Evolutionary conservation across 2,329 filamentous ascomycete species (phyloP).

Genomic region (Colletotrichum gloeosporioides): DNA sequence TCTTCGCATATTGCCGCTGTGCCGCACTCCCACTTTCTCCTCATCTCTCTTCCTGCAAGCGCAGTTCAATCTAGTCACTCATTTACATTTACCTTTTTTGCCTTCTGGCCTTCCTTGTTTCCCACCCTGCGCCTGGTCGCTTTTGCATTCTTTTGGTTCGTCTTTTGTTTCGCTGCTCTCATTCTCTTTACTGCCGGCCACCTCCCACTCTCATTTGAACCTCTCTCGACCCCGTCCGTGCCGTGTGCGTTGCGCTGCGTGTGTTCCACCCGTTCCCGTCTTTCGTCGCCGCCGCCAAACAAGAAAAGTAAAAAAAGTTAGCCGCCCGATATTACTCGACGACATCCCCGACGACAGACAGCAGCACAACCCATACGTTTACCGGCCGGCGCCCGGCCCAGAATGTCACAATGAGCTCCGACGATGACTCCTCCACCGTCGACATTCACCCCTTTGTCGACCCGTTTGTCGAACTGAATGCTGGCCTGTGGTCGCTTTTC

Average conservation of each 20-base stretch:
- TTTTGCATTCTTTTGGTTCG: slow-evolving; percentile 16
- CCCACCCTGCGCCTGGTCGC: slow-evolving; percentile 6
- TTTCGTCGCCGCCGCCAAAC: neutral
- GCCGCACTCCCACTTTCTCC: slow-evolving; percentile 11
- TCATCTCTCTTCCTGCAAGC: slow-evolving; percentile 14
- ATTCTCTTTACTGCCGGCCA: neutral
- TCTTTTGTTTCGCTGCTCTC: slow-evolving; percentile 7
- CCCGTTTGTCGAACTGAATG: slow-evolving; percentile 35
- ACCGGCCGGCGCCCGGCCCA: slow-evolving; percentile 7
- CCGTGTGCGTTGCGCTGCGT: neutral
- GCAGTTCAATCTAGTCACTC: slow-evolving; percentile 1
- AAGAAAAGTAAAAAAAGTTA: neutral
- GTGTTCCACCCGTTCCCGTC: neutral
- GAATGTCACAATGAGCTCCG: slow-evolving; percentile 19
- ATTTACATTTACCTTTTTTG: slow-evolving; percentile 4
- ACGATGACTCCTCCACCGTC: slow-evolving; percentile 22
- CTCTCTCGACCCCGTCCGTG: neutral
- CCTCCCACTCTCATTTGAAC: neutral
- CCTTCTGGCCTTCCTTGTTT: neutral
- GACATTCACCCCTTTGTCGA: slow-evolving; percentile 30
- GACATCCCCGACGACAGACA: neutral
- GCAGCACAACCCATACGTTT: neutral
- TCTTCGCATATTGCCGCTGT: neutral
- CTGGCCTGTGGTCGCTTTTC: slow-evolving; percentile 38
- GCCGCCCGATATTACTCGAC: neutral